These are phyloP conservation scores for Hansenula sp. DNA, from an alignment of 1,139 yeast genomes.

Conservation along the genomic window DNA sequence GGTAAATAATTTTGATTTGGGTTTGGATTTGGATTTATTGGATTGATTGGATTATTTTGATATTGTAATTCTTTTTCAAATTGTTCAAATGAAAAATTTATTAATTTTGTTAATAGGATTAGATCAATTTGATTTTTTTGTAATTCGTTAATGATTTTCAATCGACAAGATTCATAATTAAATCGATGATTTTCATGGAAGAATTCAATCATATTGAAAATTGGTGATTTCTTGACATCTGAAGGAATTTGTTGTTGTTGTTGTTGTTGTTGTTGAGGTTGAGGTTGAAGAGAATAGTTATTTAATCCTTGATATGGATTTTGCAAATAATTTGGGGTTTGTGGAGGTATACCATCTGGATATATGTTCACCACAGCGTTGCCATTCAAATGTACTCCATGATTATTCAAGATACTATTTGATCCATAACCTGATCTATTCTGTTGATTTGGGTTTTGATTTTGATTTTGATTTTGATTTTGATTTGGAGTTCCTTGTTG, in stretches of 20 bases:
- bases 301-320: neutral
- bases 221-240: neutral
- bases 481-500: conserved; percentile 2
- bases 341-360: neutral
- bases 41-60: too few species aligned
- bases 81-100: conserved; percentile 16
- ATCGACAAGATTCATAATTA: conserved; percentile 15
- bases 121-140: conserved; percentile 11
- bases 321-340: neutral
- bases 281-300: neutral
- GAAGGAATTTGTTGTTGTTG: neutral
- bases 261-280: neutral
- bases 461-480: neutral
- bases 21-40: too few species aligned
- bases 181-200: conserved; percentile 17
- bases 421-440: neutral
- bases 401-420: conserved; percentile 1
- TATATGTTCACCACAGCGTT: conserved; percentile 3
- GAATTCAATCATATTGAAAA: conserved; percentile 5
- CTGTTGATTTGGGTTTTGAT: neutral
- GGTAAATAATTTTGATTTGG: neutral
- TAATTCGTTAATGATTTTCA: conserved; percentile 15
- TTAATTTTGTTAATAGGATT: conserved; percentile 8
- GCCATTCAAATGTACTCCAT: conserved; percentile 2
- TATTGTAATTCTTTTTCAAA: conserved; percentile 18